Evolutionary conservation across 1,284 basidiomycete species (phyloP).

Genomic region (Cronartium ribicola): DNA sequence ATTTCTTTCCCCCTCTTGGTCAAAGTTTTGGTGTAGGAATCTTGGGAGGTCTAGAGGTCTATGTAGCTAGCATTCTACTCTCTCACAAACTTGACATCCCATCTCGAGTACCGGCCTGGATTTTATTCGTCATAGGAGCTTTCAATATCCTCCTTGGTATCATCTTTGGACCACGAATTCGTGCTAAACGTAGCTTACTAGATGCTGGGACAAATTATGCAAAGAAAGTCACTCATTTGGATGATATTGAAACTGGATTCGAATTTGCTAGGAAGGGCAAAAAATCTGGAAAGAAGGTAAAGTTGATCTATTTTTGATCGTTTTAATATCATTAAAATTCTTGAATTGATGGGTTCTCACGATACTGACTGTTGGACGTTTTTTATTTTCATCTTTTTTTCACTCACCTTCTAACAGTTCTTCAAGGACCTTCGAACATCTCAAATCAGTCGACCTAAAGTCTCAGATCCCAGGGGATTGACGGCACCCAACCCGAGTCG

Average conservation of each 20-base stretch:
- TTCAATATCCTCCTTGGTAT: slow-evolving; percentile 32
- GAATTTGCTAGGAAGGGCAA: slow-evolving; percentile 18
- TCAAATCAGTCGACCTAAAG: slow-evolving; percentile 26
- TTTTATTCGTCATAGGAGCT: slow-evolving; percentile 28
- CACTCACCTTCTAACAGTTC: background rate
- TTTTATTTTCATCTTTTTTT: background rate
- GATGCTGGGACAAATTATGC: slow-evolving; percentile 38
- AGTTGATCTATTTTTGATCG: background rate
- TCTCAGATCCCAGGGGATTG: background rate
- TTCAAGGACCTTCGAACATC: slow-evolving; percentile 27
- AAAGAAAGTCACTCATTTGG: slow-evolving; percentile 31
- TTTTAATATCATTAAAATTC: background rate
- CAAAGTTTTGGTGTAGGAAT: slow-evolving; percentile 38
- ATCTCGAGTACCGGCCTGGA: slow-evolving; percentile 11
- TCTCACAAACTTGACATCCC: slow-evolving; percentile 16
- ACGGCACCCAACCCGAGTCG: slow-evolving; percentile 7
- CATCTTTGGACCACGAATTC: slow-evolving; percentile 38
- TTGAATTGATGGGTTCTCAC: background rate
- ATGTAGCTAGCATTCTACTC: slow-evolving; percentile 23
- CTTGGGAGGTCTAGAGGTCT: slow-evolving; percentile 23
- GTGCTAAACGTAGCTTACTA: slow-evolving; percentile 36
- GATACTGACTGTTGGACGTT: background rate
- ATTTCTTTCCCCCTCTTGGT: slow-evolving; percentile 37
- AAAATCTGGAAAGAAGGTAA: slow-evolving; percentile 31
- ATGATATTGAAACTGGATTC: slow-evolving; percentile 38